These are phyloP conservation scores for Anthoceros angustus DNA, from an alignment of 225 moss, liverwort and hornwort species.

Conservation along the genomic window DNA sequence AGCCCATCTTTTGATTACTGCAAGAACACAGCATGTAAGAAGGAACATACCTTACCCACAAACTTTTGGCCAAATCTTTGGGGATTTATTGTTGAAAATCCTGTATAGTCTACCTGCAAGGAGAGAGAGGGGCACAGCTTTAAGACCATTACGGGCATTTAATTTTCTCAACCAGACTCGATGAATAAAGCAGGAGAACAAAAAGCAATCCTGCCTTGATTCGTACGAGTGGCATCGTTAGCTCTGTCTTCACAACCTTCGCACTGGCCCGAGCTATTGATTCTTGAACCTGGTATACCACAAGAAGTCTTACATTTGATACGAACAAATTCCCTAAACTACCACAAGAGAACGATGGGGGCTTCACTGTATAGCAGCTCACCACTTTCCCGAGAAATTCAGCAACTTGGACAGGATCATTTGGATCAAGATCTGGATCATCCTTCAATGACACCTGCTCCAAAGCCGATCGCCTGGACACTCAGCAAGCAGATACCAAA, in stretches of 20 bases:
- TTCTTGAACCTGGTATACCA: slow-evolving; percentile 42
- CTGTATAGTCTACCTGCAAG: slow-evolving; percentile 88
- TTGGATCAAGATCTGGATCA: slow-evolving; percentile 75
- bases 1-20: background rate
- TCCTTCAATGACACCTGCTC: slow-evolving; percentile 68
- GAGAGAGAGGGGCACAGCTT: background rate
- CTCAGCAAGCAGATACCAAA: background rate
- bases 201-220: slow-evolving; percentile 43
- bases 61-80: slow-evolving; percentile 98
- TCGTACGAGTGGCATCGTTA: slow-evolving; percentile 63
- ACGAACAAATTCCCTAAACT: background rate
- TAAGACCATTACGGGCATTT: background rate
- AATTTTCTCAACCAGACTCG: background rate
- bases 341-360: background rate
- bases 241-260: slow-evolving; percentile 20
- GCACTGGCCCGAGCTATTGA: slow-evolving; percentile 53
- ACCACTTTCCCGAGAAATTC: slow-evolving; percentile 68
- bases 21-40: background rate
- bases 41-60: slow-evolving; percentile 65
- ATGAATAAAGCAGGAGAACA: background rate
- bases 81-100: slow-evolving; percentile 89
- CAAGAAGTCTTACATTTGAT: background rate
- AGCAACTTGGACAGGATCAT: slow-evolving; percentile 57
- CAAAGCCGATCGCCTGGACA: background rate
- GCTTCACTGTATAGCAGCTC: slow-evolving; percentile 10